These are phyloP conservation scores for Citrus cavaleriei DNA, from an alignment of 345 rosid genomes.

Conservation along the genomic window DNA sequence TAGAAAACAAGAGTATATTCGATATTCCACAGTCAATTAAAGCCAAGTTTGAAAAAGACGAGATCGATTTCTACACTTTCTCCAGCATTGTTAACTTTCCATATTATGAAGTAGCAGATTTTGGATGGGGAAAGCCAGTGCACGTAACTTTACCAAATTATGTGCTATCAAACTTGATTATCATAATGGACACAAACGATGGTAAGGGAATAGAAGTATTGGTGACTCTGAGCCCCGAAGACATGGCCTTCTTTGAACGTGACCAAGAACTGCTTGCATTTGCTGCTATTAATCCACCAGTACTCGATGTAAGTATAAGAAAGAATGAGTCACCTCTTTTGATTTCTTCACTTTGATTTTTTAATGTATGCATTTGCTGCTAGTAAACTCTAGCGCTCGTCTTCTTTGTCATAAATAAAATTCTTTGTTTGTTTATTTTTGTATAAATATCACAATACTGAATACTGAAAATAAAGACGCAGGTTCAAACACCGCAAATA, in stretches of 20 bases:
- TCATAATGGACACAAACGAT: conserved; percentile 10
- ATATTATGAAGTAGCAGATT: conserved; percentile 24
- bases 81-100: conserved; percentile 12
- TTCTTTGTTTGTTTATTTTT: too few species aligned
- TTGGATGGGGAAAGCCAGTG: conserved; percentile 39
- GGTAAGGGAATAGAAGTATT: conserved; percentile 14
- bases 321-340: neutral
- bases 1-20: conserved; percentile 2
- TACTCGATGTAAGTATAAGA: neutral
- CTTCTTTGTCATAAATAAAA: too few species aligned
- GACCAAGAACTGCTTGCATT: conserved; percentile 19
- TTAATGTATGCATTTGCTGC: too few species aligned
- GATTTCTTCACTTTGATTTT: too few species aligned
- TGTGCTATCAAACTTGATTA: neutral
- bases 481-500: too few species aligned
- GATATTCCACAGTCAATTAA: conserved; percentile 11
- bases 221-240: conserved; percentile 17
- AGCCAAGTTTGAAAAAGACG: conserved; percentile 11
- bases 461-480: too few species aligned
- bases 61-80: conserved; percentile 19
- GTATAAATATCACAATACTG: too few species aligned
- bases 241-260: conserved; percentile 17
- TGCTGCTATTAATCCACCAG: conserved; percentile 10
- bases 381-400: too few species aligned
- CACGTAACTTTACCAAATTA: conserved; percentile 22